Conservation (phyloP, 306 rosid genomes). For the Gastrolobium bilobum region DNA sequence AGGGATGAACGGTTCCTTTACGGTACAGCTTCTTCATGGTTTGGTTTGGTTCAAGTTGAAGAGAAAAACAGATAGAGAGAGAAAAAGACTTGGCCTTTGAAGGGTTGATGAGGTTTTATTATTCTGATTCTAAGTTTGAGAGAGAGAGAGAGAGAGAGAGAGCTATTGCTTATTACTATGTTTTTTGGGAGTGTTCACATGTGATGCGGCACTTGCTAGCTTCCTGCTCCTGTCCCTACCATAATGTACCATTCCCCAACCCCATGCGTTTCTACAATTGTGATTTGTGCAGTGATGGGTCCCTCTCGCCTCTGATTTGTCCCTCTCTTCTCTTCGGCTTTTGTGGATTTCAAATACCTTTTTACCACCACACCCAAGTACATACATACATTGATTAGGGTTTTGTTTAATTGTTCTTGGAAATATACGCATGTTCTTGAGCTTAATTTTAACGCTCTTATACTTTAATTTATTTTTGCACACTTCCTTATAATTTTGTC, state of each 20-base stretch:
- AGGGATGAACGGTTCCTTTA: conserved; percentile 85
- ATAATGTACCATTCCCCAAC: background rate
- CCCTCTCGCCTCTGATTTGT: conserved; percentile 39
- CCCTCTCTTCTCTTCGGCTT: conserved; percentile 17
- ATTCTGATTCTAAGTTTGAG: conserved; percentile 33
- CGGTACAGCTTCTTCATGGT: conserved; percentile 88
- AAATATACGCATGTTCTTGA: too few relatives aligned
- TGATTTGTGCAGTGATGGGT: conserved; percentile 38
- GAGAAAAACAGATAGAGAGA: background rate
- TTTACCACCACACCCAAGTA: background rate
- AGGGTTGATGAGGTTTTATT: conserved; percentile 59
- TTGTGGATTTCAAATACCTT: background rate
- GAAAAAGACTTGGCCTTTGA: conserved; percentile 4
- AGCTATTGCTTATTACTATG: background rate
- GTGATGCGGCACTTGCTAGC: conserved; percentile 46
- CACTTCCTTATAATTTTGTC: too few relatives aligned
- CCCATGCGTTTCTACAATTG: background rate
- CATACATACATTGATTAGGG: background rate
- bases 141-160: conserved; percentile 16
- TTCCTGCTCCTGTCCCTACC: background rate
- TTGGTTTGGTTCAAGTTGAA: background rate
- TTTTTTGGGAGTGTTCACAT: conserved; percentile 39
- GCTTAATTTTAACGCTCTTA: too few relatives aligned
- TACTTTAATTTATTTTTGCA: too few relatives aligned
- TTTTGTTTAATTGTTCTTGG: background rate